Base-by-base conservation (phyloP, 805 yeast genomes). In the Metschnikowia lunata region DNA sequence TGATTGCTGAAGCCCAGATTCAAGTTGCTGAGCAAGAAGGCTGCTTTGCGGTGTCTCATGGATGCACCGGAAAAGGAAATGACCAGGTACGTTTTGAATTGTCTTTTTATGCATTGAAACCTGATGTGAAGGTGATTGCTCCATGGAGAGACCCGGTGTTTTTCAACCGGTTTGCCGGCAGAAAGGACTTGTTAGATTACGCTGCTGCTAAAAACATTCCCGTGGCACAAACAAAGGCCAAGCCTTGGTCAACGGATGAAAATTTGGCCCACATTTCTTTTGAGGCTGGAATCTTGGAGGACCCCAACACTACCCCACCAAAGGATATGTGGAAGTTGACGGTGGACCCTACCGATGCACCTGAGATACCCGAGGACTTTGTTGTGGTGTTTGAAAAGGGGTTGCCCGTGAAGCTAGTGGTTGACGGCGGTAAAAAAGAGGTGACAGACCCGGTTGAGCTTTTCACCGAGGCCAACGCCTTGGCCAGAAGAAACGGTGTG, bases 211-310 rank as follows among this genome's bases (percentile, higher is more conserved):
- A 93, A 79, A 80, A 78, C 59, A 93, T 93, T 57, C 96, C 95
- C 52, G 99, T 93, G 47, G 76, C 95, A 39, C 99, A 93, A 76
- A 93, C 99, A 56, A 89, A 89, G 71, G 88, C 98, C 54, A 93
- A 93, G 77, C 99, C 99, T 58, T 93, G 99, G 99, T 90, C 98
- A 31, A 93, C 99, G 46, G 99, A 93, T 68, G 99, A 93, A 76
- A 93, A 93, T 80, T 75, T 91, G 82, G 99, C 98, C 37, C 99
- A 93, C 72, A 93, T 93, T 68, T 91, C 98, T 33, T 93, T 87
- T 68, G 99, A 93, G 78, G 99, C 99, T 53, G 99, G 99, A 72
- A 93, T 93, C 57, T 81, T 93, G 62, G 99, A 93, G 75, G 96
- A 93, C 74, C 99, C 99, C 64, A 87, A 93, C 69, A 83, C 91